Evolutionary conservation across 2,329 filamentous ascomycete species (phyloP).

Genomic region (Penicillium sp.): DNA sequence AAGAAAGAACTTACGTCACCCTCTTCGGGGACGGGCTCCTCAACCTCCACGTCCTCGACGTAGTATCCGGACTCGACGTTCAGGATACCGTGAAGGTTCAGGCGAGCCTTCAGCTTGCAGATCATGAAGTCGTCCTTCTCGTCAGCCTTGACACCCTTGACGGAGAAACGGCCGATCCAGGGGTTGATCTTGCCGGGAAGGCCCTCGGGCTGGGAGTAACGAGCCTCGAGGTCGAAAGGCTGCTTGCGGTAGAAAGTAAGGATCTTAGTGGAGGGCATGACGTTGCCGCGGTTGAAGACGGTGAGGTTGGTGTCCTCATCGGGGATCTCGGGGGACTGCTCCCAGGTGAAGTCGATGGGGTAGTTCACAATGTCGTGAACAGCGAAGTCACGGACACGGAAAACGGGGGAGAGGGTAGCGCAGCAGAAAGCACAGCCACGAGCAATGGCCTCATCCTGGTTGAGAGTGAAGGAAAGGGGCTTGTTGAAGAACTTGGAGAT

Average conservation of each 20-base stretch:
- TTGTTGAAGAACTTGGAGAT: slow-evolving; percentile 93
- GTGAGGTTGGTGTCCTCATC: slow-evolving; percentile 97
- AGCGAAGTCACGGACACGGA: slow-evolving; percentile 97
- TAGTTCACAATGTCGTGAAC: slow-evolving; percentile 98
- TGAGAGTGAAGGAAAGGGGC: slow-evolving; percentile 89
- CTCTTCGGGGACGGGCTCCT: slow-evolving; percentile 84
- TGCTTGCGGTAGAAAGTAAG: slow-evolving; percentile 99
- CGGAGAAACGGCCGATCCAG: slow-evolving; percentile 96
- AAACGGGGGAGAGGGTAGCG: slow-evolving; percentile 93
- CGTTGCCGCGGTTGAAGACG: slow-evolving; percentile 96
- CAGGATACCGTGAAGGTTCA: slow-evolving; percentile 94
- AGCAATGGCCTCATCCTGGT: slow-evolving; percentile 96
- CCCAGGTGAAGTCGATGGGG: slow-evolving; percentile 98
- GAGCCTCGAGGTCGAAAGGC: slow-evolving; percentile 91
- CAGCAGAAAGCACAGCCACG: slow-evolving; percentile 97
- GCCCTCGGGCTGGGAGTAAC: slow-evolving; percentile 81
- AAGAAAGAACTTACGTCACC: slow-evolving; percentile 46
- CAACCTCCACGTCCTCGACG: slow-evolving; percentile 95
- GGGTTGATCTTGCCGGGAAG: slow-evolving; percentile 88
- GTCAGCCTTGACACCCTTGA: slow-evolving; percentile 95
- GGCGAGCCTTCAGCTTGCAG: slow-evolving; percentile 96
- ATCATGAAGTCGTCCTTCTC: slow-evolving; percentile 98
- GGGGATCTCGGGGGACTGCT: slow-evolving; percentile 96
- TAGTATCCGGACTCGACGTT: slow-evolving; percentile 98
- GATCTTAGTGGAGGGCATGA: slow-evolving; percentile 98